Conservation (phyloP, 768 basidiomycete species). For the Trametes cubensis region DNA sequence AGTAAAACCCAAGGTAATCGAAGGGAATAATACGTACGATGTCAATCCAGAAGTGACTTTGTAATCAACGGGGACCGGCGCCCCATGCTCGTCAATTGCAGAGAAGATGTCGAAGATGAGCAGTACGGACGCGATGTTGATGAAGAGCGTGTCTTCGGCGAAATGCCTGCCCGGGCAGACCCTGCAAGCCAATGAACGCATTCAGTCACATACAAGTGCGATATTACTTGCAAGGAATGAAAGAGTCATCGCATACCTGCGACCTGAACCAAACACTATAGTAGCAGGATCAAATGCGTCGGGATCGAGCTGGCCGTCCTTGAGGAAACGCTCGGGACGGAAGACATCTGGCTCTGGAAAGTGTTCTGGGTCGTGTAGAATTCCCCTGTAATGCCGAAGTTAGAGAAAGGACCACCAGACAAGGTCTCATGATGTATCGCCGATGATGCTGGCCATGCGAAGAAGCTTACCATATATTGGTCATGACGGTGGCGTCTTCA, state of each 20-base stretch:
- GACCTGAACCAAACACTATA: slow-evolving; percentile 33
- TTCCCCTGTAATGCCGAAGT: slow-evolving; percentile 47
- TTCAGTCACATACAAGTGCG: too few relatives aligned
- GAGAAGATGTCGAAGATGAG: slow-evolving; percentile 21
- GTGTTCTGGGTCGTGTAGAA: slow-evolving; percentile 49
- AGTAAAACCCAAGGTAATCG: too few relatives aligned
- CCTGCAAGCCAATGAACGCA: too few relatives aligned
- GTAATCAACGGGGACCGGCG: slow-evolving; percentile 6
- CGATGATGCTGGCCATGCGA: too few relatives aligned
- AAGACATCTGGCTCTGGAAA: slow-evolving; percentile 52
- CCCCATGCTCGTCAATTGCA: slow-evolving; percentile 9
- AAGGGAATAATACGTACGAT: too few relatives aligned
- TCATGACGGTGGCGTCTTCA: slow-evolving; percentile 29
- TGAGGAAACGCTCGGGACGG: slow-evolving; percentile 52
- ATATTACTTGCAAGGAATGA: not conserved
- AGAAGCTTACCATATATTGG: slow-evolving; percentile 21
- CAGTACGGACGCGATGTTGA: slow-evolving; percentile 15
- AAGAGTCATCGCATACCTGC: slow-evolving; percentile 8
- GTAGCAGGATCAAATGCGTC: slow-evolving; percentile 6
- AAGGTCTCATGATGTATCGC: too few relatives aligned
- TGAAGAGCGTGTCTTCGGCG: slow-evolving; percentile 17
- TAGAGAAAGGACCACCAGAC: not conserved
- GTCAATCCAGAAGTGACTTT: slow-evolving; percentile 10
- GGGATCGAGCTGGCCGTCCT: slow-evolving; percentile 22
- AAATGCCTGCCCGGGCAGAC: slow-evolving; percentile 26